phyloP scores from a whole-genome alignment of 768 basidiomycete species.

The Chalciporus piperatus region DNA sequence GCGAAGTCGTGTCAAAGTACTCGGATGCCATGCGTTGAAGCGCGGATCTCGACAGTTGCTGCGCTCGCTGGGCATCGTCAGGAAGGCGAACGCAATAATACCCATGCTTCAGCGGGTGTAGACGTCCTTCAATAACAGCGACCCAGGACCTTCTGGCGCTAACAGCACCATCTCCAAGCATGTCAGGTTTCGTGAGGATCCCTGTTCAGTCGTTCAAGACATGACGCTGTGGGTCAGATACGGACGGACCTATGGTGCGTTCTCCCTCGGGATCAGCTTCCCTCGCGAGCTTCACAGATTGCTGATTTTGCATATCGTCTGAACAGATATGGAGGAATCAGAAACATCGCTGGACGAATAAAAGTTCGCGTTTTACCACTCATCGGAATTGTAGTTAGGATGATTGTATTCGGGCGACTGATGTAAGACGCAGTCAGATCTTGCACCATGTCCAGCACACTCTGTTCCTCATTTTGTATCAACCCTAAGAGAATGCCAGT shows the following conservation, averaged over 20 bases:
- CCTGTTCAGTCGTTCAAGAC: conserved; percentile 27
- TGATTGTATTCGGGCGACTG: conserved; percentile 47
- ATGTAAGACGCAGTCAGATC: conserved; percentile 50
- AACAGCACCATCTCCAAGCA: conserved; percentile 41
- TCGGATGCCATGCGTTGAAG: conserved; percentile 36
- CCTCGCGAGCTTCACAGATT: conserved; percentile 51
- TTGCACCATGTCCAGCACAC: conserved; percentile 45
- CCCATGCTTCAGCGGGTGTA: conserved; percentile 48
- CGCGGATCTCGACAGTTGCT: conserved; percentile 34
- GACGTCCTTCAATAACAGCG: conserved; percentile 48
- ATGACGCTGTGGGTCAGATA: too few relatives aligned
- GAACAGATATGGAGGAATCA: neutral
- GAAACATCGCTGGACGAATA: neutral
- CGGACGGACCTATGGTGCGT: conserved; percentile 45
- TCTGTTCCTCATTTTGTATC: conserved; percentile 50
- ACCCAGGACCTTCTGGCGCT: conserved; percentile 45
- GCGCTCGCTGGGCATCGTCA: conserved; percentile 51
- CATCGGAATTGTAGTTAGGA: conserved; percentile 67
- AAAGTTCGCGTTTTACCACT: conserved; percentile 38
- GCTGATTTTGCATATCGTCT: conserved; percentile 72
- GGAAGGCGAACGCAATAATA: conserved; percentile 69
- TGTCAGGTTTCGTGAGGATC: conserved; percentile 71
- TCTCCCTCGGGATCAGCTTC: conserved; percentile 51
- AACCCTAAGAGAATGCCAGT: conserved; percentile 43
- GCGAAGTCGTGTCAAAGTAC: conserved; percentile 47